These are phyloP conservation scores for Asterochloris sp. DNA, from an alignment of 139 green algal genomes.

Conservation along the genomic window DNA sequence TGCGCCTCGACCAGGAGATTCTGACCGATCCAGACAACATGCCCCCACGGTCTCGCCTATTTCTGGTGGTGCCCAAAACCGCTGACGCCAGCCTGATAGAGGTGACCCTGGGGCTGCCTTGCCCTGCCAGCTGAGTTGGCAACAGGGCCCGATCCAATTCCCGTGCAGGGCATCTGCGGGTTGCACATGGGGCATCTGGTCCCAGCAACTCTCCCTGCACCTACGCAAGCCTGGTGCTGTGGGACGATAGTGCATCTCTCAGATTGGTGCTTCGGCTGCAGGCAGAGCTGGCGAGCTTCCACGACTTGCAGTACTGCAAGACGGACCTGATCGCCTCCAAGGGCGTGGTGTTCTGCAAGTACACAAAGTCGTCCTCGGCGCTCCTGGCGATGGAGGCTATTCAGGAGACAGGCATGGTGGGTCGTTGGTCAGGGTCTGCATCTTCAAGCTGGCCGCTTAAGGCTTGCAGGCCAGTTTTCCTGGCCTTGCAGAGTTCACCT, in stretches of 20 bases:
- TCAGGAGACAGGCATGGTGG: slow-evolving; percentile 42
- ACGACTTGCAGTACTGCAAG: slow-evolving; percentile 90
- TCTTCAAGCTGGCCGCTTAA: too few species aligned
- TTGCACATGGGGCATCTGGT: neutral
- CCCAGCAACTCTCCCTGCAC: neutral
- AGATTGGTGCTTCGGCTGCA: slow-evolving; percentile 7
- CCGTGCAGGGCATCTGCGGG: too few species aligned
- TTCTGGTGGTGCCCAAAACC: slow-evolving; percentile 88
- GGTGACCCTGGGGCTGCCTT: slow-evolving; percentile 26
- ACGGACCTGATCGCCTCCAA: slow-evolving; percentile 83
- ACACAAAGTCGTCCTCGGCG: slow-evolving; percentile 67
- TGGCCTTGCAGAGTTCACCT: too few species aligned
- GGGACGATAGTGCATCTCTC: neutral
- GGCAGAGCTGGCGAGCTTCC: slow-evolving; percentile 61
- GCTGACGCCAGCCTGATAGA: slow-evolving; percentile 67
- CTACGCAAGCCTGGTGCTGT: too few species aligned
- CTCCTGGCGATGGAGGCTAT: slow-evolving; percentile 73
- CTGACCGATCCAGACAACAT: slow-evolving; percentile 83
- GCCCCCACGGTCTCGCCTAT: slow-evolving; percentile 77
- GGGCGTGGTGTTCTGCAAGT: slow-evolving; percentile 90
- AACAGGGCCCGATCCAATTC: neutral
- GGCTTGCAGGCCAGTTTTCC: too few species aligned
- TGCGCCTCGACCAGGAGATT: slow-evolving; percentile 40
- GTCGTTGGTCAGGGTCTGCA: neutral
- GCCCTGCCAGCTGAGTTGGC: neutral